Conservation (phyloP, 495 filamentous ascomycete species). For the Aspergillus kassunensis region DNA sequence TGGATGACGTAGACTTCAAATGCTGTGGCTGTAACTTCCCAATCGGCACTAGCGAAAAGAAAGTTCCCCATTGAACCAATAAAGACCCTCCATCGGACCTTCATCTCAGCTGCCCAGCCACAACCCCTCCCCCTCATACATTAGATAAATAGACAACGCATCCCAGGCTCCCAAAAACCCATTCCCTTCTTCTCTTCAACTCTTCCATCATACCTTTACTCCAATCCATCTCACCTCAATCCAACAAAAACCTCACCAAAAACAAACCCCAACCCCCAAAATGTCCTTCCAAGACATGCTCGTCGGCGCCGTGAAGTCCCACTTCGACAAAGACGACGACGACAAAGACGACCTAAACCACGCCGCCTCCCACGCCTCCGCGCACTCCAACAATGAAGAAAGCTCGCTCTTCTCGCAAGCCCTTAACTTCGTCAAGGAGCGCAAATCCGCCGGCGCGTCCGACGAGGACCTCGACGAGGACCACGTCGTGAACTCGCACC, state of each 20-base stretch:
- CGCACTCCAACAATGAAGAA: slow-evolving; percentile 33
- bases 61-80: too few species aligned
- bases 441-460: slow-evolving; percentile 25
- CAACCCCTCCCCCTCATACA: not conserved
- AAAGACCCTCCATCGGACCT: not conserved
- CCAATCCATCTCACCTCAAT: not conserved
- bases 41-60: not conserved
- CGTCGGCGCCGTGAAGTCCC: slow-evolving; percentile 8
- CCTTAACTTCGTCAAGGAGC: slow-evolving; percentile 44
- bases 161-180: not conserved
- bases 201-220: not conserved
- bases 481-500: slow-evolving; percentile 51
- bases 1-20: not conserved
- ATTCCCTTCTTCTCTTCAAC: not conserved
- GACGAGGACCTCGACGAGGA: slow-evolving; percentile 53
- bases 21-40: not conserved
- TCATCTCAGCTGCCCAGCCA: slow-evolving; percentile 11
- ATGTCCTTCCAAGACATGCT: slow-evolving; percentile 10
- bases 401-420: slow-evolving; percentile 46
- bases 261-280: not conserved
- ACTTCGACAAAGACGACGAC: slow-evolving; percentile 8
- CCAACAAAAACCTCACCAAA: too few species aligned
- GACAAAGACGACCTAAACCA: slow-evolving; percentile 40
- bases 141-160: slow-evolving; percentile 9
- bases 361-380: slow-evolving; percentile 44